These are phyloP conservation scores for Pestalotiopsis sp. DNA, from an alignment of 2,329 filamentous ascomycete species.

Conservation along the genomic window DNA sequence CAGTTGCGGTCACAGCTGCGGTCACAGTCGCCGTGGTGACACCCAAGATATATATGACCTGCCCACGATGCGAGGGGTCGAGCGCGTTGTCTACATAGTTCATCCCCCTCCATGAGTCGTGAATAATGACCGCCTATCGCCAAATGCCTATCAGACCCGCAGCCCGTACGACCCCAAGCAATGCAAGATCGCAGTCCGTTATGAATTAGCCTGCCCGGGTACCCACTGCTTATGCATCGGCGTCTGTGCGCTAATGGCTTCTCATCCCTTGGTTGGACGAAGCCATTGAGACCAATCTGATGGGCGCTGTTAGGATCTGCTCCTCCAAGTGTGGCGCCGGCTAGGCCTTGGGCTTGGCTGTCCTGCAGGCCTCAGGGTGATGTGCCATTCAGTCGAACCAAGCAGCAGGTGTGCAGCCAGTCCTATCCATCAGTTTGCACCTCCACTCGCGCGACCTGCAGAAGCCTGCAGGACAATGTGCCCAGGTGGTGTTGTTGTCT, in stretches of 20 bases:
- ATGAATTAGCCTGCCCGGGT: conserved; percentile 25
- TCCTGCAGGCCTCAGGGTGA: conserved; percentile 18
- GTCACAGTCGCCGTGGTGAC: background rate
- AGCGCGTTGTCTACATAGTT: background rate
- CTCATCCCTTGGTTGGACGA: conserved; percentile 21
- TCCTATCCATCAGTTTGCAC: conserved; percentile 13
- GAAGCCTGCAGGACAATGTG: conserved; percentile 1
- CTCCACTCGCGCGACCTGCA: conserved; percentile 6
- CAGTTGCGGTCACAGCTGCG: background rate
- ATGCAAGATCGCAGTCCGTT: conserved; percentile 7
- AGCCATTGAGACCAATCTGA: conserved; percentile 15
- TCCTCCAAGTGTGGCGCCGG: conserved; percentile 23
- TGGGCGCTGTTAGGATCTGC: conserved; percentile 21
- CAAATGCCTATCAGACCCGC: conserved; percentile 8
- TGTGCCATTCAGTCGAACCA: background rate
- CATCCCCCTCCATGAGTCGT: background rate
- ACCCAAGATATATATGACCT: background rate
- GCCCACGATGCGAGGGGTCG: background rate
- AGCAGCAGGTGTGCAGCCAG: background rate
- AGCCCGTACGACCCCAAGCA: conserved; percentile 8
- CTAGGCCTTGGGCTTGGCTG: conserved; percentile 15
- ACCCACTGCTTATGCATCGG: conserved; percentile 21
- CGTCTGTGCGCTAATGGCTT: conserved; percentile 23
- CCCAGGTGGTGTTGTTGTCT: background rate
- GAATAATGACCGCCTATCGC: background rate